Evolutionary conservation across 2,329 filamentous ascomycete species (phyloP).

Genomic region (Davidsoniella neocaledoniae): DNA sequence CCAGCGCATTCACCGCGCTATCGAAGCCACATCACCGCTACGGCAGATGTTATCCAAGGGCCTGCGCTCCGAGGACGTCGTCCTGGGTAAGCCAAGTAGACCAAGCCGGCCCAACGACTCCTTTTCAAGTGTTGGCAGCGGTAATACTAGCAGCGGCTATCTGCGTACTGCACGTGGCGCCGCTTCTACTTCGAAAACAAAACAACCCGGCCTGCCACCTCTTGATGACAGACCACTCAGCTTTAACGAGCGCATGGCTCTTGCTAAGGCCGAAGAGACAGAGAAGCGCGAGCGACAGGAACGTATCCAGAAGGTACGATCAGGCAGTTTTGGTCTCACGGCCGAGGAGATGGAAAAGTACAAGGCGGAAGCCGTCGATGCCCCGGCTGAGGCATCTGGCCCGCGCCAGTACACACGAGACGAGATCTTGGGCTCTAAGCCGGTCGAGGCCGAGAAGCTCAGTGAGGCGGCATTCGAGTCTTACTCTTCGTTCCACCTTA

Average conservation of each 20-base stretch:
- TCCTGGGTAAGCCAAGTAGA: constrained; percentile 4
- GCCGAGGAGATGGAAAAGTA: constrained; percentile 42
- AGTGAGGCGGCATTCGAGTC: constrained; percentile 57
- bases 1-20: constrained; percentile 8
- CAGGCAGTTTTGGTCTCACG: constrained; percentile 39
- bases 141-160: constrained; percentile 1
- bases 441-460: constrained; percentile 24
- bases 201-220: background rate
- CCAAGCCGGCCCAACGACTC: background rate
- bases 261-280: constrained; percentile 42
- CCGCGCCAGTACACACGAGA: constrained; percentile 44
- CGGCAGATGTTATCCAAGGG: constrained; percentile 9
- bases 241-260: constrained; percentile 76
- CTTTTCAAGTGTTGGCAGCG: constrained; percentile 3
- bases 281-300: constrained; percentile 32
- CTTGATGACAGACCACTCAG: constrained; percentile 27
- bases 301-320: constrained; percentile 35
- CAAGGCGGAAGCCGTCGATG: constrained; percentile 38
- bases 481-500: constrained; percentile 72
- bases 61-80: constrained; percentile 9
- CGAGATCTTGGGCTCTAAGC: constrained; percentile 32
- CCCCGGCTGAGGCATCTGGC: constrained; percentile 31
- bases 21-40: constrained; percentile 11
- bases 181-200: no score
- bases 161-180: constrained; percentile 6